Conservation (phyloP, 108 stramenopile genomes). For the Skeletonema grethae region DNA sequence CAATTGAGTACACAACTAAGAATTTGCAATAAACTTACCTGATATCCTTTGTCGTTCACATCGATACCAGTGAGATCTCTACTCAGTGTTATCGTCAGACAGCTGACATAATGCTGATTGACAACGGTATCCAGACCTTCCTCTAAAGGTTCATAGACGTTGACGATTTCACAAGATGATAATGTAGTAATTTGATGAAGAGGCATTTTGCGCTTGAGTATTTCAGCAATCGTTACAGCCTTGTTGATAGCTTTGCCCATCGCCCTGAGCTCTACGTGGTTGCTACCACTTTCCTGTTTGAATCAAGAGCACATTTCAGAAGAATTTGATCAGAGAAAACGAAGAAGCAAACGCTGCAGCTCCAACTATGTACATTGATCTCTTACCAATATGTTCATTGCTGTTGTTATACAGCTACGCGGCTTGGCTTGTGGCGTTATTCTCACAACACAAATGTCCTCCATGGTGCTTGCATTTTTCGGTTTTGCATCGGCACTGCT, state of each 20-base stretch:
- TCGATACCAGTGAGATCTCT: conserved; percentile 55
- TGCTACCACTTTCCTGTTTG: conserved; percentile 55
- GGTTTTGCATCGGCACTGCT: conserved; percentile 32
- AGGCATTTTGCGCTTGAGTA: conserved; percentile 85
- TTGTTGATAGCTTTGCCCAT: conserved; percentile 92
- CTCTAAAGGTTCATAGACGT: conserved; percentile 85
- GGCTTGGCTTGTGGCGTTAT: conserved; percentile 88
- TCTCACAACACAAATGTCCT: conserved; percentile 51
- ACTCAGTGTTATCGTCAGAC: conserved; percentile 75
- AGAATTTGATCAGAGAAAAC: background rate
- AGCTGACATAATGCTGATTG: conserved; percentile 74
- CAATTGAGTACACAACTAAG: background rate
- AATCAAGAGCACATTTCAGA: background rate
- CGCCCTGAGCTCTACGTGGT: conserved; percentile 76
- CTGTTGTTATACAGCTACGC: conserved; percentile 82
- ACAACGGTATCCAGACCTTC: conserved; percentile 86
- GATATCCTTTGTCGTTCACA: conserved; percentile 76
- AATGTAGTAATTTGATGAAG: conserved; percentile 78
- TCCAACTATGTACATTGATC: background rate
- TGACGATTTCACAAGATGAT: conserved; percentile 76
- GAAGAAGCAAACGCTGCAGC: background rate
- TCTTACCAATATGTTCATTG: conserved; percentile 82
- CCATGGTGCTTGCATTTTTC: background rate
- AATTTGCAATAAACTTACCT: conserved; percentile 33
- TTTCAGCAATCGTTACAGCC: conserved; percentile 88